phyloP scores from a whole-genome alignment of 768 basidiomycete genomes.

The Naganishia vishniacii region DNA sequence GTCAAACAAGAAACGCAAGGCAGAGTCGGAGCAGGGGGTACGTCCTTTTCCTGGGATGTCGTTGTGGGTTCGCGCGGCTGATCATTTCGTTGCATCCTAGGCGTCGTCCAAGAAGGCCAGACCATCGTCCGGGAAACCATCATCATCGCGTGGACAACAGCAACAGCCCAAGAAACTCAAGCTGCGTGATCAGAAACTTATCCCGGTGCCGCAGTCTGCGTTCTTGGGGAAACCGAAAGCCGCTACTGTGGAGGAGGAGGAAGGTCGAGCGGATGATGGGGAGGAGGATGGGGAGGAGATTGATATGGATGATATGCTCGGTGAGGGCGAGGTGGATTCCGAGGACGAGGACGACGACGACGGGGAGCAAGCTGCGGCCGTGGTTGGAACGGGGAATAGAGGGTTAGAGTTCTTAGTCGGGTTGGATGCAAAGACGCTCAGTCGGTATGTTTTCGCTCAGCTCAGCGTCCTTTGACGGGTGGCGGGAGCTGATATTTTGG shows the following conservation, averaged over 20 bases:
- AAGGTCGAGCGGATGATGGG: neutral
- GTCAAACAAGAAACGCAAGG: too few species aligned
- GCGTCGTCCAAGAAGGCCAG: constrained; percentile 1
- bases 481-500: constrained; percentile 18
- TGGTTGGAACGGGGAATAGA: constrained; percentile 40
- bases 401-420: constrained; percentile 58
- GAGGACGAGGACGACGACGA: constrained; percentile 44
- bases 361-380: constrained; percentile 34
- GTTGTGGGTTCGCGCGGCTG: too few species aligned
- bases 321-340: constrained; percentile 38
- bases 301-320: constrained; percentile 25
- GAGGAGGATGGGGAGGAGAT: constrained; percentile 18
- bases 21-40: too few species aligned
- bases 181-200: constrained; percentile 42
- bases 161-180: constrained; percentile 41
- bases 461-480: too few species aligned
- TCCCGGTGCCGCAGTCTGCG: constrained; percentile 40
- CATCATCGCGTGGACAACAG: neutral
- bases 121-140: neutral
- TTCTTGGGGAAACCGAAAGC: constrained; percentile 27
- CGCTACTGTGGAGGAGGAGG: constrained; percentile 57
- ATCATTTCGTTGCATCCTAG: neutral
- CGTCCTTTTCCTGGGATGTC: too few species aligned
- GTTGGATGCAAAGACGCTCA: constrained; percentile 73
- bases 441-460: constrained; percentile 56